Base-by-base conservation (phyloP, 331 rosid genomes). In the Arachis monticola region DNA sequence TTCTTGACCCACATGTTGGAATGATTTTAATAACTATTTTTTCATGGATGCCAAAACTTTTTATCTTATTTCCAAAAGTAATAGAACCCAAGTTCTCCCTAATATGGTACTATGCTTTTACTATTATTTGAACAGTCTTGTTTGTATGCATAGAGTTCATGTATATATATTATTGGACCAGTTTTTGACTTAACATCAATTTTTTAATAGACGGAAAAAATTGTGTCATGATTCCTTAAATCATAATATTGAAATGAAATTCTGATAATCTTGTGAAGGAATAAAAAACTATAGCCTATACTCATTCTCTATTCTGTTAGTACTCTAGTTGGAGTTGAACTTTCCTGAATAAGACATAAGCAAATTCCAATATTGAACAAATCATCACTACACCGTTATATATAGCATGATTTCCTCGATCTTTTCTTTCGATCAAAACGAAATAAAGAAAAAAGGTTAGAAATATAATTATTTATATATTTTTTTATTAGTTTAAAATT, bases 301-400 rank as follows among this genome's bases (percentile, higher is more conserved):
- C 4, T 3, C 11, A 17, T 17, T 35, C 11, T 8, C 11, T 8
- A 48, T 48, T 12, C 11, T 10, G 53, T 48, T 47, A 8, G 38
- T 3, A 47, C 53, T 48, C 53, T 10, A 1, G 53, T 48, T 12
- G 53, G 9, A 1, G 53, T 3, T 8, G 11, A 48, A 48, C 4
- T 8, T 48, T 48, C 12, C 9, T 47, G n/a, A 51, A 51, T 51
- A 51, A 10, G 14, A 3, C n/a, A 51, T 47, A n/a, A 60, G 10
- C 61, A 47, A 13, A 31, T 46, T 17, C 52, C 58, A 48, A 66
- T 5, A 7, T 65, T 65, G 46, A 65, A 14, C 46, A 64, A 53
- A 40, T 17, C 22, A 17, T 17, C 46, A 64, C 27, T 74, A 9
- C 13, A 48, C 70, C 46, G 3, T 8, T 47, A 73, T 17, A 17